phyloP scores from a whole-genome alignment of 2,329 filamentous ascomycete genomes.

The Monilinia vaccinii-corymbosi region DNA sequence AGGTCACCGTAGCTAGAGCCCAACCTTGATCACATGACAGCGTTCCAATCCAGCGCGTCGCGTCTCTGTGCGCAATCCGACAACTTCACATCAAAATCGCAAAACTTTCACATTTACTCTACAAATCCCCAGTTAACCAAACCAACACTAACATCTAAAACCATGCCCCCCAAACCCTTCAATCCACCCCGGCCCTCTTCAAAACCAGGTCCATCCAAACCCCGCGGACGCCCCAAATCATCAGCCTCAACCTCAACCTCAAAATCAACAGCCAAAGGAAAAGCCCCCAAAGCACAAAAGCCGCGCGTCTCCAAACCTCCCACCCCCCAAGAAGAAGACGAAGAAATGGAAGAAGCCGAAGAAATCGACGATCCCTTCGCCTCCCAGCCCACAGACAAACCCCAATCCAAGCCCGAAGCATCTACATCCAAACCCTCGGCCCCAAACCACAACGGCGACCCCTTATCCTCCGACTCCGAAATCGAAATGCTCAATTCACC shows the following conservation, averaged over 20 bases:
- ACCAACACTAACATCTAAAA: not conserved
- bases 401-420: not conserved
- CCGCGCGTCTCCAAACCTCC: not conserved
- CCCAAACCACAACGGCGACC: not conserved
- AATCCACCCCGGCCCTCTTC: conserved; percentile 23
- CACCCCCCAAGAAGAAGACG: not conserved
- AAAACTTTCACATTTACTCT: not conserved
- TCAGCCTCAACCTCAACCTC: conserved; percentile 9
- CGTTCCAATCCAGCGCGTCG: conserved; percentile 3
- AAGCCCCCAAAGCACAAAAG: not conserved
- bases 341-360: not conserved
- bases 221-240: not conserved
- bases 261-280: conserved; percentile 8
- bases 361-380: not conserved
- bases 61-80: not conserved
- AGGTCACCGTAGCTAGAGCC: not conserved
- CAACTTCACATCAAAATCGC: not conserved
- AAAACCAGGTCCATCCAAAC: conserved; percentile 10
- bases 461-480: not conserved
- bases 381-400: not conserved
- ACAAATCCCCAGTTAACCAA: not conserved
- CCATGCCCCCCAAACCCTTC: conserved; percentile 28
- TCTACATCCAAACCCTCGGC: not conserved
- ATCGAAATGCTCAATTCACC: not conserved
- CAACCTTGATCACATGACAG: not conserved